These are phyloP conservation scores for Artemisia annua DNA, from an alignment of 129 eudicot species.

Conservation along the genomic window DNA sequence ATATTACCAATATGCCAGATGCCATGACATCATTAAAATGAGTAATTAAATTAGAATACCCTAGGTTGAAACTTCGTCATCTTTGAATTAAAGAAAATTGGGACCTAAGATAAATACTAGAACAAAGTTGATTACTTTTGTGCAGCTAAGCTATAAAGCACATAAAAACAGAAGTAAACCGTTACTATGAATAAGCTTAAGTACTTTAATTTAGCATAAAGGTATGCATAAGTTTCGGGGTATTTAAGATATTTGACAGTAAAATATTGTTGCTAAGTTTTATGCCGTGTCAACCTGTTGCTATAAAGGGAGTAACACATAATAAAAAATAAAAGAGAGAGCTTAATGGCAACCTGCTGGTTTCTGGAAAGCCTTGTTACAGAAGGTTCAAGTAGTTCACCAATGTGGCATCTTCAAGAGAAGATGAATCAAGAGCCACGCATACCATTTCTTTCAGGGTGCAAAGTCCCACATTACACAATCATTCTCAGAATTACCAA, in stretches of 20 bases:
- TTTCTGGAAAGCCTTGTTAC: conserved; percentile 51
- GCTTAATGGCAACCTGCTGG: conserved; percentile 51
- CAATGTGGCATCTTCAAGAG: conserved; percentile 35
- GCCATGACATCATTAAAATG: too few relatives aligned
- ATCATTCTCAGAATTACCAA: conserved; percentile 26
- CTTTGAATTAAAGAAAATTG: too few relatives aligned
- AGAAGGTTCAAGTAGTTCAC: conserved; percentile 47
- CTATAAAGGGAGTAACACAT: background rate
- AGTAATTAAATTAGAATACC: too few relatives aligned
- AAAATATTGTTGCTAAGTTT: background rate
- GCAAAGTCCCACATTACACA: conserved; percentile 12
- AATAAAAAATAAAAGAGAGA: background rate
- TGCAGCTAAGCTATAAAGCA: background rate
- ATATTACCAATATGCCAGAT: too few relatives aligned
- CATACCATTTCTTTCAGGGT: conserved; percentile 30
- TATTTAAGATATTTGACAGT: background rate
- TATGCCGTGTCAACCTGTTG: background rate
- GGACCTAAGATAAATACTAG: too few relatives aligned
- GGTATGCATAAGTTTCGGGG: background rate
- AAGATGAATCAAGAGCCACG: conserved; percentile 47
- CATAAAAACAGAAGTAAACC: background rate
- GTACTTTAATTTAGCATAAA: background rate
- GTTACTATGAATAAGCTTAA: background rate
- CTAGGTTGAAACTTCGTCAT: too few relatives aligned
- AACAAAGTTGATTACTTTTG: too few relatives aligned